These are phyloP conservation scores for Flaveria trinervia DNA, from an alignment of 129 eudicot genomes.

Conservation along the genomic window DNA sequence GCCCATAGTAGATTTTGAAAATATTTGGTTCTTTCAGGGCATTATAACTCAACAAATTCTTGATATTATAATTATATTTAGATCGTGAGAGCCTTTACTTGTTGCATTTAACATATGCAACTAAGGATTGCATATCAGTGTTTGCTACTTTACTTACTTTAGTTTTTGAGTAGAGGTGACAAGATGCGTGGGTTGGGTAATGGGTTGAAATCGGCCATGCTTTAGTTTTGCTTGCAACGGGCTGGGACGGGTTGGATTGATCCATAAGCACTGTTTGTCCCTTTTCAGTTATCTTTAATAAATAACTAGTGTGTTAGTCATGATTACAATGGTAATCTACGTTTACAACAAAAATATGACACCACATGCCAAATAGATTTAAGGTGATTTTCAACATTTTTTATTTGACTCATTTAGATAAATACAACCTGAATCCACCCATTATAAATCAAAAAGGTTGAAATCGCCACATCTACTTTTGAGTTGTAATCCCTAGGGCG, in stretches of 20 bases:
- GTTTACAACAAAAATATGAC: neutral
- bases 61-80: neutral
- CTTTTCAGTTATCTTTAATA: neutral
- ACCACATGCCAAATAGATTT: neutral
- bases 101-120: constrained; percentile 6
- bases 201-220: constrained; percentile 9
- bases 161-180: constrained; percentile 2
- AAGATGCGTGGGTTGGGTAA: constrained; percentile 2
- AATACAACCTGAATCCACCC: neutral
- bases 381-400: neutral
- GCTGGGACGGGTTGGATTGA: neutral
- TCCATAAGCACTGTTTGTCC: neutral
- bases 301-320: neutral
- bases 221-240: neutral
- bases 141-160: constrained; percentile 9
- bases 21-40: constrained; percentile 6
- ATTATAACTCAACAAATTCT: neutral
- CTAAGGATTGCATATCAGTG: neutral
- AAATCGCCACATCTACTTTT: neutral
- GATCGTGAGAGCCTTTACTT: neutral
- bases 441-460: neutral
- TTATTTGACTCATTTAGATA: constrained; percentile 3
- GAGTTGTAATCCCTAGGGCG: neutral
- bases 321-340: neutral
- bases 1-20: constrained; percentile 6